Base-by-base conservation (phyloP, 2,329 filamentous ascomycete species). In the Beauveria australis region DNA sequence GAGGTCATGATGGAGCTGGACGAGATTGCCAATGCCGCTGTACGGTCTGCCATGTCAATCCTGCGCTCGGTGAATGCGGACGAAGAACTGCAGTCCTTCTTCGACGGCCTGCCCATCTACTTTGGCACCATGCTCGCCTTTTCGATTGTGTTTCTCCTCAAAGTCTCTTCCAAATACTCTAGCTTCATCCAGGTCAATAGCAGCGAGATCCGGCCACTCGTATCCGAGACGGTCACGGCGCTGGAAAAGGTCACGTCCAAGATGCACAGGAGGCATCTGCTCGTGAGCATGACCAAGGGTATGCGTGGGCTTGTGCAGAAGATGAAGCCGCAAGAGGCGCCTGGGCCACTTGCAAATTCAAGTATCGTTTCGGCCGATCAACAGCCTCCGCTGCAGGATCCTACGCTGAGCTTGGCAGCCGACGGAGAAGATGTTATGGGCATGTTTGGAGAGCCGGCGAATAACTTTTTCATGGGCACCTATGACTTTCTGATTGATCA, bases 21-120 rank as follows among this genome's bases (percentile, higher is more conserved):
- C n/a, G 59, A 61, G 9, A 58, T 57, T 40, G 60, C 60, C 41
- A 57, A 52, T 22, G 53, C 28, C n/a, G 53, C 60, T 3, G 54
- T 61, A 5, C 53, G 54, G 10, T 48, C 60, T 5, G 60, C 60
- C 37, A 46, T 53, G 60, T 53, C 53, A 8, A 61, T 61, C 16
- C 53, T 61, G 40, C 53, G 54, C 14, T 57, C 53, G 3, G 60
- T 61, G 6, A 61, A 57, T 8, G 53, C 53, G 10, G 60, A 61
- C 30, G 53, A 57, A 26, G 53, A 61, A 41, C n/a, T 61, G 16
- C 60, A 57, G 40, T 53, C 60, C 22, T 61, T 61, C 41, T 57
- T 61, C 14, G 54, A 61, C 41, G 60, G 60, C 19, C 49, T 62
- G 40, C 49, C 60, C 22, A 53, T 62, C 9, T 62, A 62, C 33